Percentiles rank a stretch among this genome's conserved stretches.
These are phyloP conservation scores for Penicillium steckii DNA, from an alignment of 495 filamentous ascomycete genomes.

Conservation along the genomic window DNA sequence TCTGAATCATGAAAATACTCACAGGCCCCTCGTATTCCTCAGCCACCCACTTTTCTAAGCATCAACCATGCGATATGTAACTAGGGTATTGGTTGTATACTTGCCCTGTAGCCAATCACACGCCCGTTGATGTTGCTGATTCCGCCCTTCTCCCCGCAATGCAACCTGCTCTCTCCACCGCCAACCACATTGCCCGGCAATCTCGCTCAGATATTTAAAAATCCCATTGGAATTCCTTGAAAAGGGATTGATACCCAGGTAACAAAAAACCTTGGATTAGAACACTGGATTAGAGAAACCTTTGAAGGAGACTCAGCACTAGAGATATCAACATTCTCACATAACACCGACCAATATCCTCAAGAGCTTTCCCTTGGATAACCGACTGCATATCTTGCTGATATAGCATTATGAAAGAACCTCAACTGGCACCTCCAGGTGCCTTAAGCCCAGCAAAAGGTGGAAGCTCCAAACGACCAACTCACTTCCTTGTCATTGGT, in stretches of 20 bases:
- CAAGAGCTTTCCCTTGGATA: too few relatives aligned
- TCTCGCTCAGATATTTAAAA: not conserved
- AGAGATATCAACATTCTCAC: too few relatives aligned
- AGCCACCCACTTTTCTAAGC: not conserved
- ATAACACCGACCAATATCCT: too few relatives aligned
- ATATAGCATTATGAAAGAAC: slow-evolving; percentile 28
- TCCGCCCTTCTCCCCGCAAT: slow-evolving; percentile 5
- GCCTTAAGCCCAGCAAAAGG: not conserved
- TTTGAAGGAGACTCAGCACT: too few relatives aligned
- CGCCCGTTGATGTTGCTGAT: slow-evolving; percentile 8
- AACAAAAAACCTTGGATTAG: too few relatives aligned
- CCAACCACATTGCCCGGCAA: not conserved
- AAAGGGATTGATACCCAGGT: not conserved
- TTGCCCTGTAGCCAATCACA: slow-evolving; percentile 11
- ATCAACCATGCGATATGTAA: not conserved
- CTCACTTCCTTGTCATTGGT: slow-evolving; percentile 75
- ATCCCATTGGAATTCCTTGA: not conserved
- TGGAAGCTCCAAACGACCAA: slow-evolving; percentile 8
- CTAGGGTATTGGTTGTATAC: not conserved
- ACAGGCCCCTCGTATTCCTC: not conserved
- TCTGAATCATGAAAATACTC: not conserved
- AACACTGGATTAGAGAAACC: too few relatives aligned
- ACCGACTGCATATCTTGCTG: not conserved
- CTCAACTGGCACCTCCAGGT: slow-evolving; percentile 11
- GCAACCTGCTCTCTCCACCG: not conserved